Percentiles rank a stretch among this genome's conserved stretches.
Evolutionary conservation across 2,329 filamentous ascomycete species (phyloP).

Genomic region (Cadophora gregata): DNA sequence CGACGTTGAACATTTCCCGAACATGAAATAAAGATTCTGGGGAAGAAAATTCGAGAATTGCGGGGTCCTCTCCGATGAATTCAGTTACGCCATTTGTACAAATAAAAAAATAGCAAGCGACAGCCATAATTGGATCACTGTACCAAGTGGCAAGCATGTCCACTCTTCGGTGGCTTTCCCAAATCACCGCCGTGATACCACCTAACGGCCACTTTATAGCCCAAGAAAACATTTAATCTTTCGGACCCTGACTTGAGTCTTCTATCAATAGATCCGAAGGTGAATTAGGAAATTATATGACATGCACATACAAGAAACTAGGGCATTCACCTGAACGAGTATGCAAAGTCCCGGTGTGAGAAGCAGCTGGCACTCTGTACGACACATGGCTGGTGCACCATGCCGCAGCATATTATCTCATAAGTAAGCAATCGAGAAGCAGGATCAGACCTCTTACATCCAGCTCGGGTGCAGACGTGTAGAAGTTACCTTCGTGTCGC

Average conservation of each 20-base stretch:
- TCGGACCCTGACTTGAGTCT: not conserved
- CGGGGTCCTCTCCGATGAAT: too few species aligned
- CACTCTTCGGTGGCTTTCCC: constrained; percentile 4
- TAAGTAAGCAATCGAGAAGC: not conserved
- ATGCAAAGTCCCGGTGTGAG: not conserved
- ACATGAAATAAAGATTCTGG: too few species aligned
- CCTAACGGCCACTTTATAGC: not conserved
- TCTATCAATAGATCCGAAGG: not conserved
- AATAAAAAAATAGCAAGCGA: not conserved
- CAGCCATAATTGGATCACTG: not conserved
- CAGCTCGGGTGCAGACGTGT: not conserved
- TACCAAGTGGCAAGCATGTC: not conserved
- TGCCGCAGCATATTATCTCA: not conserved
- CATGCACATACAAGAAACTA: not conserved
- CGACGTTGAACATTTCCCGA: not conserved
- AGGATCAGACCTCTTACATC: not conserved
- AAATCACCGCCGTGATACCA: not conserved
- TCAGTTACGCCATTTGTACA: not conserved
- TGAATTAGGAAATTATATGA: not conserved
- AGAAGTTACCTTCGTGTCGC: not conserved
- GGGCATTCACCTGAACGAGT: constrained; percentile 1
- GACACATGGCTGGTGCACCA: not conserved
- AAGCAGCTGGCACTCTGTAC: not conserved
- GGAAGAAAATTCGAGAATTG: not conserved
- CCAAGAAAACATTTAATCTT: not conserved